phyloP scores from a whole-genome alignment of 2,329 filamentous ascomycete genomes.

The Alternaria triticina region DNA sequence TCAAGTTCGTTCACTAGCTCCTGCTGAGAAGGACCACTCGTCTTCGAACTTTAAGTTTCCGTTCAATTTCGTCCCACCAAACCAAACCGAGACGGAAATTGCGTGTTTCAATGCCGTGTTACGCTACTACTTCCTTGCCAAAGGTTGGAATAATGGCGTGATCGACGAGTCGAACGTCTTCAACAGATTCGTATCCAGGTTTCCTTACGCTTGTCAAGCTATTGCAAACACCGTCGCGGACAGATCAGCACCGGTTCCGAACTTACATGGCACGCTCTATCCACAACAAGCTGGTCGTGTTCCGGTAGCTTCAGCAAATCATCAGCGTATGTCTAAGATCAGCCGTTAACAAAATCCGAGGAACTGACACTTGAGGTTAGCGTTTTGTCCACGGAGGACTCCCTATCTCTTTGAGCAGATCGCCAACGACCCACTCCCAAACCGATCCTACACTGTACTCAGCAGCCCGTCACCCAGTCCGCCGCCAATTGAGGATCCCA shows the following conservation, averaged over 20 bases:
- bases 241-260: neutral
- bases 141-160: neutral
- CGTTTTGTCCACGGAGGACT: neutral
- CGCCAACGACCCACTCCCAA: neutral
- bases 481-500: neutral
- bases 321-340: neutral
- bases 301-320: neutral
- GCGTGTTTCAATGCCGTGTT: neutral
- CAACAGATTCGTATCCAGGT: neutral
- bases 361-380: neutral
- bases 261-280: rapidly evolving
- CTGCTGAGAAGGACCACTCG: neutral
- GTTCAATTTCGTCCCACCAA: neutral
- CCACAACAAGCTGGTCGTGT: neutral
- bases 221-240: neutral
- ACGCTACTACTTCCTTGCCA: neutral
- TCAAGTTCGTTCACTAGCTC: neutral
- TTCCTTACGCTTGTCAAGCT: neutral
- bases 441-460: neutral
- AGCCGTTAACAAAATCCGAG: neutral
- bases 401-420: neutral
- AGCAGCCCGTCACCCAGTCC: neutral
- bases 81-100: neutral
- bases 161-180: neutral
- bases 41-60: neutral